These are phyloP conservation scores for Rhizophagus prolifer DNA, from an alignment of 192 early-diverging fungal genomes.

Conservation along the genomic window DNA sequence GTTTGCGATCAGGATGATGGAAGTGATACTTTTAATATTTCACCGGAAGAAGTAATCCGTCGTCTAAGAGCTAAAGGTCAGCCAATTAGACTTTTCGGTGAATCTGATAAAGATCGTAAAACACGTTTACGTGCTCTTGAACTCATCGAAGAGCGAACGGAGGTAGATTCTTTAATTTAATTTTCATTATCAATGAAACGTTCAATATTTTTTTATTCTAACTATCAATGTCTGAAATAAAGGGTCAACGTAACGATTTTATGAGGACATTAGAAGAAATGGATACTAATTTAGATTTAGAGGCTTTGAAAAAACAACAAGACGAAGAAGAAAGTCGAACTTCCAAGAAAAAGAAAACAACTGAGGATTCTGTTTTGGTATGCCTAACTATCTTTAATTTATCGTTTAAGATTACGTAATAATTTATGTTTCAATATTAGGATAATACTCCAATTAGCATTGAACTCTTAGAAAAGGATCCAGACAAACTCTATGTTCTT, in stretches of 20 bases:
- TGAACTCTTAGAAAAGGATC: slow-evolving; percentile 75
- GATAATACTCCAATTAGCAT: slow-evolving; percentile 73
- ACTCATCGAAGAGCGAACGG: slow-evolving; percentile 74
- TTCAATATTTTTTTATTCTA: background rate
- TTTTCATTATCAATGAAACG: background rate
- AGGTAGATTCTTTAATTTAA: slow-evolving; percentile 24
- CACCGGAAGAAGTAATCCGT: slow-evolving; percentile 72
- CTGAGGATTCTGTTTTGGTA: slow-evolving; percentile 50
- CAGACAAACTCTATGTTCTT: slow-evolving; percentile 68
- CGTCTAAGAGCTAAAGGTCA: slow-evolving; percentile 83
- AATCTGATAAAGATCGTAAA: slow-evolving; percentile 77
- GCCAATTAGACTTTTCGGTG: slow-evolving; percentile 92
- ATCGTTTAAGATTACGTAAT: background rate
- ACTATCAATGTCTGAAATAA: background rate
- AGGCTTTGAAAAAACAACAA: slow-evolving; percentile 63
- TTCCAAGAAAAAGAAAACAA: slow-evolving; percentile 47
- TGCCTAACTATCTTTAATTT: background rate
- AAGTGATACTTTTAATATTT: slow-evolving; percentile 55
- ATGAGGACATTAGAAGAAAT: slow-evolving; percentile 77
- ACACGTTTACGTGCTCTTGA: slow-evolving; percentile 80
- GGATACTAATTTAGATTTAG: slow-evolving; percentile 75
- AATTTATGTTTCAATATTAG: slow-evolving; percentile 31
- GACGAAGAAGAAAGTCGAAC: slow-evolving; percentile 49
- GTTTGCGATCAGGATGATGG: slow-evolving; percentile 21
- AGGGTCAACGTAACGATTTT: slow-evolving; percentile 93